Base-by-base conservation (phyloP, 495 filamentous ascomycete genomes). In the Glonium stellatum region DNA sequence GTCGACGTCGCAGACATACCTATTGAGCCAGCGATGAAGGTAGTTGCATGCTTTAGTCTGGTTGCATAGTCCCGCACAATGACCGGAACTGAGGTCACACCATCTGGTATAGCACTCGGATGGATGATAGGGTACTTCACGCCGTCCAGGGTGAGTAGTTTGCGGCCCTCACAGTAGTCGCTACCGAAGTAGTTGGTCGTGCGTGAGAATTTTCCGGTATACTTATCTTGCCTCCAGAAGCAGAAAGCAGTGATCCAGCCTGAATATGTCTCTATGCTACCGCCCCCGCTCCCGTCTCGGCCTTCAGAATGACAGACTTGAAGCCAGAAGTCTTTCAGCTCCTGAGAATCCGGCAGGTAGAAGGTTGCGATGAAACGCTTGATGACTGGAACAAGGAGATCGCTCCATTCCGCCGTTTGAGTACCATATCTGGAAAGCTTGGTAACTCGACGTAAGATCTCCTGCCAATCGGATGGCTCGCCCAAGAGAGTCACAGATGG, bases 401-500 rank as follows among this genome's bases (percentile, higher is more conserved):
- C 22, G 25, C n/a, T 25, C 18, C 31, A 69, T 25, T 55, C 18
- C 6, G 48, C 53, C 25, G 57, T 65, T 56, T 83, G 76, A 0
- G 73, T 36, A 1, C 78, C 79, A 10, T 73, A 72, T 0, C 65
- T 56, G 8, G 46, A 37, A 5, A 82, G 63, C 21, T 71, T 73
- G 2, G 78, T 67, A 5, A 79, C 53, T 5, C 71, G 65, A 0
- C 9, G 25, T 1, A 70, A 52, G 8, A 81, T 67, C 6, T 61
- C 31, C 31, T 68, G 59, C 72, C 74, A 81, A 63, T 81, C 80
- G 4, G 58, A 53, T 31, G 60, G 55, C 35, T 72, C 66, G 19
- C 80, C 80, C 0, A 79, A 67, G 10, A 82, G 61, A 4, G 79
- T 82, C 5, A 81, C 77, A 1, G 72, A 73, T 15, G 80, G 78